A percentile compares a stretch with the other conserved stretches of the same genome.
Evolutionary conservation across 169 alveolate species (phyloP).

Genomic region (Babesia ovis): DNA sequence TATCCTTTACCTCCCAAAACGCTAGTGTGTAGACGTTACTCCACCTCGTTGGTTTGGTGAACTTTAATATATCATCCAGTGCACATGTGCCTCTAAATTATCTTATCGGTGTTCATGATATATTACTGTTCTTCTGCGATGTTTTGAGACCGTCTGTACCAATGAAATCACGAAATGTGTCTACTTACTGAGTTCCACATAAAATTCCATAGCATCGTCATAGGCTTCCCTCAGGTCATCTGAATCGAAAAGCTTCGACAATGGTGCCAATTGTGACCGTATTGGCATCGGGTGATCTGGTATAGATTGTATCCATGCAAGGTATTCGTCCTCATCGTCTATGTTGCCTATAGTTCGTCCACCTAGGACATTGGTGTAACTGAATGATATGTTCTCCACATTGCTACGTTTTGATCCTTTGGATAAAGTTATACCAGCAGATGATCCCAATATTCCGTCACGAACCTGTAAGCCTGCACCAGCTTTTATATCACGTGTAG

Average conservation of each 20-base stretch:
- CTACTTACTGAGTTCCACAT: conserved; percentile 48
- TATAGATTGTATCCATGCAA: conserved; percentile 54
- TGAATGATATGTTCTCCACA: conserved; percentile 24
- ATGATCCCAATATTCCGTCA: background rate
- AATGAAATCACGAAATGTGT: background rate
- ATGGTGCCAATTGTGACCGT: conserved; percentile 58
- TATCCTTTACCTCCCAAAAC: no score
- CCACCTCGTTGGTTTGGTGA: background rate
- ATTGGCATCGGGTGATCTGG: conserved; percentile 68
- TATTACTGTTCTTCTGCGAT: background rate
- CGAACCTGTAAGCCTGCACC: background rate
- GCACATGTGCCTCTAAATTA: background rate
- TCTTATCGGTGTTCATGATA: background rate
- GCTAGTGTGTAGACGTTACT: background rate
- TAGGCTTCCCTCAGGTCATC: conserved; percentile 45
- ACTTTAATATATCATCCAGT: no score
- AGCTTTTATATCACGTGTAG: conserved; percentile 1
- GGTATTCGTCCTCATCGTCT: conserved; percentile 46
- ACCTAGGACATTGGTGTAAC: conserved; percentile 55
- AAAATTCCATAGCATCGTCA: conserved; percentile 57
- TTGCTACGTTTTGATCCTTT: background rate
- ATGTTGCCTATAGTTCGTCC: conserved; percentile 48
- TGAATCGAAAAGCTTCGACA: conserved; percentile 48
- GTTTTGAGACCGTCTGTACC: conserved; percentile 37
- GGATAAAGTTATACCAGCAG: conserved; percentile 5